phyloP scores from a whole-genome alignment of 495 filamentous ascomycete species.

The Cercophora newfieldiana region DNA sequence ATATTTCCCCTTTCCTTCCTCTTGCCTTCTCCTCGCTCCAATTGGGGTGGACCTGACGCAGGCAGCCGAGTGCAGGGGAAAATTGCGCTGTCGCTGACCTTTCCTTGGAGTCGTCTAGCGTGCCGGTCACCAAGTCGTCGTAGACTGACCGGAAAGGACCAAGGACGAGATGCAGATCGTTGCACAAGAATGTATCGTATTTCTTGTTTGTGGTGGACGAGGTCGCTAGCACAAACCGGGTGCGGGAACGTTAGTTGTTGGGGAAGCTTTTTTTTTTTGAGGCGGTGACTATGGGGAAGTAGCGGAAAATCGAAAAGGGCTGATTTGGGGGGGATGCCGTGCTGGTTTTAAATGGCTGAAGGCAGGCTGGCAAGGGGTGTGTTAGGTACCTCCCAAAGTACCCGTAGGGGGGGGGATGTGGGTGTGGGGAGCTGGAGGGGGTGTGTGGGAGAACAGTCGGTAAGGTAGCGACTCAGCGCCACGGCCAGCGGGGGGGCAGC shows the following conservation, averaged over 20 bases:
- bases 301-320: conserved; percentile 28
- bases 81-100: conserved; percentile 5
- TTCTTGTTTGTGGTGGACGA: conserved; percentile 10
- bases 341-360: conserved; percentile 41
- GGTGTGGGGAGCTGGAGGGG: conserved; percentile 16
- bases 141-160: background rate
- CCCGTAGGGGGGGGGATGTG: conserved; percentile 14
- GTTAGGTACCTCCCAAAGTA: conserved; percentile 24
- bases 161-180: background rate
- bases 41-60: conserved; percentile 30
- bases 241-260: conserved; percentile 29
- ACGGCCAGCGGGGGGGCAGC: conserved; percentile 23
- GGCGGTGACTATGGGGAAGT: conserved; percentile 36
- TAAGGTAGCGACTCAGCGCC: conserved; percentile 33
- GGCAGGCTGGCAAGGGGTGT: conserved; percentile 27
- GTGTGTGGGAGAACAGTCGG: conserved; percentile 15
- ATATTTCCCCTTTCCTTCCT: conserved; percentile 3
- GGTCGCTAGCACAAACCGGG: conserved; percentile 12
- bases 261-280: conserved; percentile 29
- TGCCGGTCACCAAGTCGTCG: background rate
- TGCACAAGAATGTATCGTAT: background rate
- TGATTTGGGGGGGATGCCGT: conserved; percentile 36
- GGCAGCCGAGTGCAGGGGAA: conserved; percentile 19
- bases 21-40: conserved; percentile 7
- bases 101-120: background rate